Conservation (phyloP, 345 rosid species). For the Eucalyptus globulus region DNA sequence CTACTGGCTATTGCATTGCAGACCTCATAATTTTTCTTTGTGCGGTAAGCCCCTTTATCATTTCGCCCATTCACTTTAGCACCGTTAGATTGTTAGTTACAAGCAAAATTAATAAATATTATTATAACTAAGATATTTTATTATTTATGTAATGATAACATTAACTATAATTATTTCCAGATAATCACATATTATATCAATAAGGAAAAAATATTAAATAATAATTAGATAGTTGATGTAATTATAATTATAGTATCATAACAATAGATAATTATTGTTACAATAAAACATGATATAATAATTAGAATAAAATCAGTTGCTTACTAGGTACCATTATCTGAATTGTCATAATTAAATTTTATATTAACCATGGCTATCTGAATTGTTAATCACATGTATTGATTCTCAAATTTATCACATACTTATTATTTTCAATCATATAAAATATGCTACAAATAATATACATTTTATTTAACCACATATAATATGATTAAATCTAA, state of each 20-base stretch:
- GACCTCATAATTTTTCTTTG: neutral
- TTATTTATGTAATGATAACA: too few relatives aligned
- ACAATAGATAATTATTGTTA: too few relatives aligned
- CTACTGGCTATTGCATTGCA: neutral
- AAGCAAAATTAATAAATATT: accelerated
- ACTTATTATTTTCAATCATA: neutral
- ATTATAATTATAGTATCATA: too few relatives aligned
- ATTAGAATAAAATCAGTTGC: neutral
- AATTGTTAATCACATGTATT: neutral
- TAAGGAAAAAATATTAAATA: too few relatives aligned
- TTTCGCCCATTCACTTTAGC: neutral
- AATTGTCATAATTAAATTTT: neutral
- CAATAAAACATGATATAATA: too few relatives aligned
- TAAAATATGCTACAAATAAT: neutral
- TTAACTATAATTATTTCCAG: too few relatives aligned
- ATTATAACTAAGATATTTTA: too few relatives aligned
- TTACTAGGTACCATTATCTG: neutral
- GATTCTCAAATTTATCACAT: neutral
- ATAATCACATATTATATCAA: too few relatives aligned
- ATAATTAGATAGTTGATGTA: neutral
- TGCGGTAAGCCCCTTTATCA: neutral
- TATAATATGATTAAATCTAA: too few relatives aligned
- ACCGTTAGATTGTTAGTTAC: neutral
- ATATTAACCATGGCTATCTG: neutral
- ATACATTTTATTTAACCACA: too few relatives aligned